These are phyloP conservation scores for Leucosporidium creatinivorum DNA, from an alignment of 768 basidiomycete species.

Conservation along the genomic window DNA sequence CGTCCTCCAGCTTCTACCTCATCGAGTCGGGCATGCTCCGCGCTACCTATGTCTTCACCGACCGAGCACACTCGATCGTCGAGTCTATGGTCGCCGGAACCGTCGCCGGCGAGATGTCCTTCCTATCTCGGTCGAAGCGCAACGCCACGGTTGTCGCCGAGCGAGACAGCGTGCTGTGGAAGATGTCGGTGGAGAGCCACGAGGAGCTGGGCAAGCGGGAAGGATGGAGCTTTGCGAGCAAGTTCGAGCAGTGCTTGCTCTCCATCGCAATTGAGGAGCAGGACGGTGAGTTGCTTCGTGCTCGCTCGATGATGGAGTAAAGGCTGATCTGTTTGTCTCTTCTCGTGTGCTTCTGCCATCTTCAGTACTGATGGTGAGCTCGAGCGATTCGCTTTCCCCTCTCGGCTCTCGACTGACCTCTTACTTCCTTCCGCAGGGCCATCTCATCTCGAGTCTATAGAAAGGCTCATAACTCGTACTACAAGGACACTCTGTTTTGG, in stretches of 20 bases:
- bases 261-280: conserved; percentile 25
- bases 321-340: not conserved
- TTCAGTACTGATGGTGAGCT: conserved; percentile 2
- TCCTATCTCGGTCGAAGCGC: conserved; percentile 65
- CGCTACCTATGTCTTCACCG: conserved; percentile 69
- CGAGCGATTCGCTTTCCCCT: not conserved
- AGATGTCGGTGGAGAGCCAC: conserved; percentile 56
- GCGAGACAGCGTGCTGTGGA: conserved; percentile 71
- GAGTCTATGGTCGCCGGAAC: conserved; percentile 52
- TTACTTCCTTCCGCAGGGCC: not conserved
- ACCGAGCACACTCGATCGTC: conserved; percentile 45
- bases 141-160: conserved; percentile 85
- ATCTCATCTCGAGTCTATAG: conserved; percentile 5
- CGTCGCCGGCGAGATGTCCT: conserved; percentile 82
- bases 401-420: not conserved
- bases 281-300: conserved; percentile 4
- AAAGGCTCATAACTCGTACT: not conserved
- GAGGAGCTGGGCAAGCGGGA: conserved; percentile 47
- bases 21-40: conserved; percentile 79
- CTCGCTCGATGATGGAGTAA: not conserved
- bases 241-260: conserved; percentile 30
- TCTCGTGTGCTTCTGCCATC: too few relatives aligned
- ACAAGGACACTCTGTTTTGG: not conserved
- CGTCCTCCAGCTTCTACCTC: conserved; percentile 54
- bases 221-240: conserved; percentile 21